These are phyloP conservation scores for Pueraria montana DNA, from an alignment of 306 rosid species.

Conservation along the genomic window DNA sequence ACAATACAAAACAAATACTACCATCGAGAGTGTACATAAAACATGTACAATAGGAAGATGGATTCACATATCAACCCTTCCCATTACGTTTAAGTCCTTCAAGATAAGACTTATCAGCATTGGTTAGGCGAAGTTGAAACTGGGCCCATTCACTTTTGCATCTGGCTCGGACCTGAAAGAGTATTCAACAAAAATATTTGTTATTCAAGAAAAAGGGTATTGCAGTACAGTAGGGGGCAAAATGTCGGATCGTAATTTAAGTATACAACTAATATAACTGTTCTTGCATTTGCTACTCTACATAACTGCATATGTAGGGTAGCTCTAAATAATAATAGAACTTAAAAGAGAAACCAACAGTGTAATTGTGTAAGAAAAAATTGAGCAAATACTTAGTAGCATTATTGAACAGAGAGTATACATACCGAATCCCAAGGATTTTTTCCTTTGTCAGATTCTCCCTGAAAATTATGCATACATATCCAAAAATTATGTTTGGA, in stretches of 20 bases:
- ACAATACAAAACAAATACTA: slow-evolving; percentile 42
- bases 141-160: slow-evolving; percentile 94
- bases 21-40: slow-evolving; percentile 43
- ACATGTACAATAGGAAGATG: slow-evolving; percentile 52
- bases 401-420: slow-evolving; percentile 35
- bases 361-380: background rate
- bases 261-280: background rate
- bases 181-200: slow-evolving; percentile 19
- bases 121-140: slow-evolving; percentile 80
- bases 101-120: slow-evolving; percentile 71
- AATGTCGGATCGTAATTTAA: background rate
- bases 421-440: slow-evolving; percentile 84
- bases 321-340: slow-evolving; percentile 19
- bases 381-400: background rate
- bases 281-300: background rate
- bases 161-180: slow-evolving; percentile 83
- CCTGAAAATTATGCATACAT: slow-evolving; percentile 63
- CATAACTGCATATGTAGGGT: slow-evolving; percentile 17
- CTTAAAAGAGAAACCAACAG: background rate
- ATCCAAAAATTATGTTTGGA: slow-evolving; percentile 25
- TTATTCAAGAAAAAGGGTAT: slow-evolving; percentile 29
- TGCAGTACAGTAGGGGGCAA: background rate
- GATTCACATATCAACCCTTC: slow-evolving; percentile 46
- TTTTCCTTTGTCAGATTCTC: slow-evolving; percentile 69
- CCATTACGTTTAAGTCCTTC: slow-evolving; percentile 52